Base-by-base conservation (phyloP, 2,329 filamentous ascomycete species). In the Penicillium hordei region DNA sequence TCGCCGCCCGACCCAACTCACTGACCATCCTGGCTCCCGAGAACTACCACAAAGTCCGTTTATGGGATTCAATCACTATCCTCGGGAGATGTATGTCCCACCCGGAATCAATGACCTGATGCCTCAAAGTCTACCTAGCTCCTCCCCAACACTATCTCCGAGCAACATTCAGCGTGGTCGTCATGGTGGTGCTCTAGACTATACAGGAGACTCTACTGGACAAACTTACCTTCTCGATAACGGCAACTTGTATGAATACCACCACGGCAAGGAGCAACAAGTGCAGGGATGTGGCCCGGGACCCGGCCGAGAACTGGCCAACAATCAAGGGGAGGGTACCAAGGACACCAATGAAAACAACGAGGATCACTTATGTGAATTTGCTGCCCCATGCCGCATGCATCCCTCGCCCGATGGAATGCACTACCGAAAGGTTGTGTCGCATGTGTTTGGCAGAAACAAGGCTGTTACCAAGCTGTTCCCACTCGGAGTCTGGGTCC, bases 371-470 rank as follows among this genome's bases (percentile, higher is more conserved):
- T 8, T 46, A 8, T 64, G 64, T 36, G 63, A 66, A 27, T 64
- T 63, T 44, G 49, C 58, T 0, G 23, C 31, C 1, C 62, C 60
- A 7, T 66, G 63, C 39, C 44, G 39, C 1, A 63, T 66, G 60
- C 29, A 31, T 17, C 59, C 59, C 25, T 68, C 65, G 1, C 65
- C 67, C 2, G 68, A 69, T 33, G 67, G 68, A 4, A 61, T 84
- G 5, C 81, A 84, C 55, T 82, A 82, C 25, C 85, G 90, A 48
- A 93, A 93, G 75, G 86, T 88, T 5, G 88, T 93, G 58, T 91
- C 89, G 0, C 89, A 94, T 68, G 83, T 93, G 55, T 93, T 93
- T 65, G 90, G 90, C 23, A 85, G 91, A 38, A 94, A 94, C 79
- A 94, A 94, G 75, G 80, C 83, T 8, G 88, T 86, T 67, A 94